These are phyloP conservation scores for Cyberlindnera mississippiensis DNA, from an alignment of 805 yeast species.

Conservation along the genomic window DNA sequence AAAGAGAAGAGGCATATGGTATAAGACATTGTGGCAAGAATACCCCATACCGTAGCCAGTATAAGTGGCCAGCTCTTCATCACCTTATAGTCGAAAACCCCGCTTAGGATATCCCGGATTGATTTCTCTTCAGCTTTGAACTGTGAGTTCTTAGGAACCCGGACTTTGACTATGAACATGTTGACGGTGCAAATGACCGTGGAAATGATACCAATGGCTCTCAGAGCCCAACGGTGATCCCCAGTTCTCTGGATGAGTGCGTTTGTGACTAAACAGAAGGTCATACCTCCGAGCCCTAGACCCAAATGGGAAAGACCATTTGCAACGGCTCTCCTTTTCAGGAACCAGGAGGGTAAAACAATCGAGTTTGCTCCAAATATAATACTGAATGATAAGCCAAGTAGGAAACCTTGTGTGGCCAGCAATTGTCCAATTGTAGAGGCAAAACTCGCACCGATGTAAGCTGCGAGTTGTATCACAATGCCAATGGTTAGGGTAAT, in stretches of 20 bases:
- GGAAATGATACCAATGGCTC: constrained; percentile 41
- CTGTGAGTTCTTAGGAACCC: constrained; percentile 32
- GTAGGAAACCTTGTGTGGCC: constrained; percentile 48
- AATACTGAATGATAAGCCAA: constrained; percentile 47
- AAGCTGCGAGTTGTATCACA: constrained; percentile 42
- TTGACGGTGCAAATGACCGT: constrained; percentile 37
- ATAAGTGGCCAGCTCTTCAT: constrained; percentile 31
- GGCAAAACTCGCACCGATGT: constrained; percentile 49
- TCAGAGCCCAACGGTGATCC: constrained; percentile 43
- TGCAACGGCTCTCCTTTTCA: constrained; percentile 43
- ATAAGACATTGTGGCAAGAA: constrained; percentile 37
- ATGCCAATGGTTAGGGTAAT: constrained; percentile 37
- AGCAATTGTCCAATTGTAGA: constrained; percentile 47
- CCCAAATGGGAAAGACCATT: constrained; percentile 48
- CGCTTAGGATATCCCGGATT: constrained; percentile 23
- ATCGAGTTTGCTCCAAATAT: constrained; percentile 50
- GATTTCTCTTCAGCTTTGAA: constrained; percentile 14
- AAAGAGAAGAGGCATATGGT: constrained; percentile 43
- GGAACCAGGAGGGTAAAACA: constrained; percentile 53
- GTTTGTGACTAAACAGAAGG: constrained; percentile 38
- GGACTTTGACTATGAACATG: constrained; percentile 40
- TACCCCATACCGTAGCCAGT: constrained; percentile 36
- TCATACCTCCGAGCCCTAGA: constrained; percentile 50
- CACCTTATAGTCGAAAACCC: constrained; percentile 33
- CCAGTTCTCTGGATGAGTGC: constrained; percentile 39